Evolutionary conservation across 495 filamentous ascomycete genomes (phyloP), one percentile per base, ranked within the genome.

Genomic region (Letharia columbiana): DNA sequence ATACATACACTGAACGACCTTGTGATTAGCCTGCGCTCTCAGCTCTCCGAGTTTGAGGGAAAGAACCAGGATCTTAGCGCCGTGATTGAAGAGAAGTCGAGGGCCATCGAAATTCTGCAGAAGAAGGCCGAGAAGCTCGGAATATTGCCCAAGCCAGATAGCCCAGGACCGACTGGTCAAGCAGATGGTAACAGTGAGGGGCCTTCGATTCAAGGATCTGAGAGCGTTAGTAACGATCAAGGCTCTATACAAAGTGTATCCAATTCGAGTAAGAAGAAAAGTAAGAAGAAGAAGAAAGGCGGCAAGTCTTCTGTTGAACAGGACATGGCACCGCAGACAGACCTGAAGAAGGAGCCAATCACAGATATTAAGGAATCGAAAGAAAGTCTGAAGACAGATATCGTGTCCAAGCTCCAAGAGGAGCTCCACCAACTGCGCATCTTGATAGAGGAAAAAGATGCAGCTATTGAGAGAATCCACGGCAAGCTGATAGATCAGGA

Each of bases 251-350:
- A 60, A 56, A 65, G 70, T 41, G 42, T 56, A 39, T 63, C 69
- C 31, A 65, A 71, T 9, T 72, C 65, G 8, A 75, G 76, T 28
- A 91, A 88, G 74, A 94, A 91, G 79, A 96, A 90, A 72, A 94
- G 89, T 59, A 90, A 87, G 61, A 94, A 93, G 74, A 96, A 93
- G 81, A 96, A 94, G 82, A 96, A 91, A 81, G 86, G 84, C 49
- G 84, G 81, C 20, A 86, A 84, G 61, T 79, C 75, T 57, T 62
- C 74, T 31, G 23, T 40, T 2, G 62, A 63, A 20, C 66, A 68
- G 31, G 42, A 44, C 42, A 58, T 37, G 42, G 49, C 39, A 28
- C 4, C 39, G 8, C 61, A 42, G 8, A 72, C 78, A n/a, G 77
- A 82, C 64, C 60, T 78, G 6, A 67, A 68, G 23, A 75, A 80